A percentile compares a stretch with the other conserved stretches of the same genome.
Evolutionary conservation across 768 basidiomycete genomes (phyloP).

Genomic region (Tylopilus sp.): DNA sequence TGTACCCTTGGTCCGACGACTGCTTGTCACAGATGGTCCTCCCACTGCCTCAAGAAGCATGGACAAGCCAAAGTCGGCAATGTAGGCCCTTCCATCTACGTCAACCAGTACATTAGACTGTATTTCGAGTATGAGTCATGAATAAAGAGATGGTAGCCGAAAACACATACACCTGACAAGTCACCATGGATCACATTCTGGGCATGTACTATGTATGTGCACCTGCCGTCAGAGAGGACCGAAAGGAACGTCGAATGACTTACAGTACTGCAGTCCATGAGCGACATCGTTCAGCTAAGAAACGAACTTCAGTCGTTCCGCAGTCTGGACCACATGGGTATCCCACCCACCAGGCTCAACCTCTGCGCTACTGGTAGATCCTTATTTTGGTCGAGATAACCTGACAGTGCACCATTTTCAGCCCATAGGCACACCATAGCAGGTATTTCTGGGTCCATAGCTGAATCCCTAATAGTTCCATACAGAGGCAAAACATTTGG

Average conservation of each 20-base stretch:
- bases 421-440: constrained; percentile 1
- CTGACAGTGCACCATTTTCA: background rate
- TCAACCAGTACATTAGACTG: constrained; percentile 1
- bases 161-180: constrained; percentile 1
- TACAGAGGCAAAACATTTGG: background rate
- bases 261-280: constrained; percentile 1
- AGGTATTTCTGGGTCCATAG: background rate
- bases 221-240: background rate
- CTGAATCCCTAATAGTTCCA: background rate
- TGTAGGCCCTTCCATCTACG: background rate
- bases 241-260: background rate
- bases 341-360: background rate
- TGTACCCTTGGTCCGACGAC: background rate
- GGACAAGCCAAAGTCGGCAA: constrained; percentile 10
- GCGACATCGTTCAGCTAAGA: background rate
- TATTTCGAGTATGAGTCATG: background rate
- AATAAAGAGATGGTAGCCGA: no score
- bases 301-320: background rate
- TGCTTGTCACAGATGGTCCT: background rate
- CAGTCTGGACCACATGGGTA: background rate
- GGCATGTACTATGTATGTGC: background rate
- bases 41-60: background rate
- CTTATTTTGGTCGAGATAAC: background rate
- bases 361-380: background rate
- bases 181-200: background rate